phyloP scores from a whole-genome alignment of 768 basidiomycete genomes.

The Termitomyces sp. region DNA sequence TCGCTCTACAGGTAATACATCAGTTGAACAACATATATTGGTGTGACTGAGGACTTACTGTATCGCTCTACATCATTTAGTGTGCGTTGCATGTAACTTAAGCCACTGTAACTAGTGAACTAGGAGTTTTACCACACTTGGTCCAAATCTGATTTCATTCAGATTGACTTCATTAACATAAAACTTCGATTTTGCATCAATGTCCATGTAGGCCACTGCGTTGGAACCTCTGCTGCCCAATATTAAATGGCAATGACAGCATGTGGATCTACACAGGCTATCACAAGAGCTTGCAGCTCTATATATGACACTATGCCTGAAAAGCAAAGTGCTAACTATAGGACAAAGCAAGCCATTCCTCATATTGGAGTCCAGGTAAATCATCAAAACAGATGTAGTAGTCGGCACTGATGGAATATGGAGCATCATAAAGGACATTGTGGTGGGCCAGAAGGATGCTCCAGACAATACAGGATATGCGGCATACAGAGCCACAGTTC shows the following conservation, averaged over 20 bases:
- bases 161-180: no score
- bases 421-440: slow-evolving; percentile 41
- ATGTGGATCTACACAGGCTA: slow-evolving; percentile 43
- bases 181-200: background rate
- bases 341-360: slow-evolving; percentile 15
- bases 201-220: slow-evolving; percentile 23
- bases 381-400: slow-evolving; percentile 37
- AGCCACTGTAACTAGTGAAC: no score
- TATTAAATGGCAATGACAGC: slow-evolving; percentile 17
- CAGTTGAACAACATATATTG: no score
- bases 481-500: slow-evolving; percentile 53
- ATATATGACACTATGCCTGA: slow-evolving; percentile 29
- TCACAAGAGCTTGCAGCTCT: slow-evolving; percentile 25
- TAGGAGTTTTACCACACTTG: no score
- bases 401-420: slow-evolving; percentile 48
- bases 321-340: slow-evolving; percentile 12
- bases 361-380: slow-evolving; percentile 35
- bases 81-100: no score
- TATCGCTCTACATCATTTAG: no score
- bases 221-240: background rate
- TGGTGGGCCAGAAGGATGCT: slow-evolving; percentile 41
- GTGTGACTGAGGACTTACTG: no score
- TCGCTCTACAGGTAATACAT: no score
- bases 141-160: no score
- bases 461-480: slow-evolving; percentile 56